phyloP scores from a whole-genome alignment of 1,284 basidiomycete genomes.

The Ustilago sp. region DNA sequence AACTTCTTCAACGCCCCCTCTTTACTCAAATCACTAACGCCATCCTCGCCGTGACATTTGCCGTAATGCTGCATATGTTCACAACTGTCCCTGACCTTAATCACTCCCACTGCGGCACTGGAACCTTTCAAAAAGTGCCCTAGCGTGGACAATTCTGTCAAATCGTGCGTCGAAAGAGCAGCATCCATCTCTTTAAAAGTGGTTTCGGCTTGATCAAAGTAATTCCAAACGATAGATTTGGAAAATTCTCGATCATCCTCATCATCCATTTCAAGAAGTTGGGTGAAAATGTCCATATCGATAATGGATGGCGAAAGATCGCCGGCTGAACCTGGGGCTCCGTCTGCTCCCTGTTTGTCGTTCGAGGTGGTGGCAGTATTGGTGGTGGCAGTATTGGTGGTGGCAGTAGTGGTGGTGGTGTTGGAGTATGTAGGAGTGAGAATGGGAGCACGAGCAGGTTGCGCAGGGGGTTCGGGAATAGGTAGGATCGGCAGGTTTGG shows the following conservation, averaged over 20 bases:
- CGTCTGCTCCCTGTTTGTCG: constrained; percentile 28
- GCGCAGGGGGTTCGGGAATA: not conserved
- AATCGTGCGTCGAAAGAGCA: constrained; percentile 76
- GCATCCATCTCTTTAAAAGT: constrained; percentile 84
- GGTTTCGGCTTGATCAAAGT: constrained; percentile 75
- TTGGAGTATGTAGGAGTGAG: not conserved
- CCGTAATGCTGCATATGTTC: constrained; percentile 90
- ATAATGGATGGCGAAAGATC: constrained; percentile 71
- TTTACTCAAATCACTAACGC: constrained; percentile 45
- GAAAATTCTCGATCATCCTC: constrained; percentile 82
- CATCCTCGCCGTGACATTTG: constrained; percentile 70
- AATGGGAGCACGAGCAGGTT: not conserved
- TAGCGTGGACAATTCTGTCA: constrained; percentile 77
- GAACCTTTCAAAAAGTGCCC: constrained; percentile 96
- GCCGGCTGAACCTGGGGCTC: constrained; percentile 38
- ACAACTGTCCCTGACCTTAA: constrained; percentile 82
- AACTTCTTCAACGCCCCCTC: constrained; percentile 57
- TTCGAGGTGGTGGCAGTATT: not conserved
- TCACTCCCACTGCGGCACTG: constrained; percentile 86
- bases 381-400: not conserved
- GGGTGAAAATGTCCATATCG: constrained; percentile 82
- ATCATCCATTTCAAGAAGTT: constrained; percentile 91
- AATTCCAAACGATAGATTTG: constrained; percentile 80
- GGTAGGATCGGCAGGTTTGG: not conserved
- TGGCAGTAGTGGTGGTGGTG: not conserved